These are phyloP conservation scores for Candida ulmi DNA, from an alignment of 805 yeast genomes.

Conservation along the genomic window DNA sequence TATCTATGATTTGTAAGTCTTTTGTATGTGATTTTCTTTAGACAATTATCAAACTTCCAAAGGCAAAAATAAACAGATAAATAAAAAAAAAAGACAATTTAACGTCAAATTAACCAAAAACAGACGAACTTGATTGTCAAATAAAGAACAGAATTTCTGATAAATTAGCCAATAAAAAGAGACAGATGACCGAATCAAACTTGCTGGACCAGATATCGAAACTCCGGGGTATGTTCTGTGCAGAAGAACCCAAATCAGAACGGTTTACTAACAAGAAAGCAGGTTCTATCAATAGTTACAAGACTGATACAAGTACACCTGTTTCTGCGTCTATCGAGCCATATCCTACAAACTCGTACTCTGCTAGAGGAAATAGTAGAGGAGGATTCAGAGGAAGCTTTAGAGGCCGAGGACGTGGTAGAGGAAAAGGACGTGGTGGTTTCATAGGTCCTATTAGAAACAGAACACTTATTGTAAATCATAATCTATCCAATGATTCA, in stretches of 20 bases:
- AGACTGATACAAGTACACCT: constrained; percentile 3
- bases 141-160: neutral
- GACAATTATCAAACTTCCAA: neutral
- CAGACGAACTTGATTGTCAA: too few species aligned
- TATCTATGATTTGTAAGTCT: too few species aligned
- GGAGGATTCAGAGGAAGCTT: neutral
- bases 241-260: too few species aligned
- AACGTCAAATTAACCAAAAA: too few species aligned
- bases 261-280: neutral
- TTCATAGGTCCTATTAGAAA: constrained; percentile 23
- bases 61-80: neutral
- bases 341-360: constrained; percentile 2
- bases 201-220: constrained; percentile 16
- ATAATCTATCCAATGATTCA: constrained; percentile 15
- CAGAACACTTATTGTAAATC: constrained; percentile 27
- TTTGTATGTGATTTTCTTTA: neutral
- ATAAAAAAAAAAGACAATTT: too few species aligned
- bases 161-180: neutral
- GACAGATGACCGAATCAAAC: neutral
- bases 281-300: constrained; percentile 17
- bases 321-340: constrained; percentile 6
- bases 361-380: neutral
- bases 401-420: constrained; percentile 7
- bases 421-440: constrained; percentile 16
- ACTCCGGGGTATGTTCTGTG: constrained; percentile 18